phyloP scores from a whole-genome alignment of 2,329 filamentous ascomycete species.

The Coniochaeta sp. region DNA sequence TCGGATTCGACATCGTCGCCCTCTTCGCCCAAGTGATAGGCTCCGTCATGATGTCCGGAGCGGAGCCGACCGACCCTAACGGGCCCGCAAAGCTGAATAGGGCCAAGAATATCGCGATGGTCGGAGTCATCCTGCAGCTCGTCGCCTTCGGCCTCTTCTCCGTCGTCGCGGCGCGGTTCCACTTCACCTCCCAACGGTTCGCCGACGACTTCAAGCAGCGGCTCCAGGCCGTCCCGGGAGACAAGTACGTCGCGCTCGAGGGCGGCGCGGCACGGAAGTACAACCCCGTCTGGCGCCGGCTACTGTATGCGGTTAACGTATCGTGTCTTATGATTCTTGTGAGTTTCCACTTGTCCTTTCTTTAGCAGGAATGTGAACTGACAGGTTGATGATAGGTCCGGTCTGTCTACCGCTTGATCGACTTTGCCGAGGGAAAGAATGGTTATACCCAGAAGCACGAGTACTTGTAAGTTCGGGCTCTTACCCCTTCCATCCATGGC shows the following conservation, averaged over 20 bases:
- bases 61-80: constrained; percentile 21
- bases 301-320: constrained; percentile 25
- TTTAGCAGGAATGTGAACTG: neutral
- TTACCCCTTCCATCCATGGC: too few relatives aligned
- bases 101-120: constrained; percentile 30
- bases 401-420: constrained; percentile 22
- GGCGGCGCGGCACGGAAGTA: constrained; percentile 15
- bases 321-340: constrained; percentile 23
- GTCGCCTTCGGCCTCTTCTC: constrained; percentile 38
- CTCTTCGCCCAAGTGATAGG: constrained; percentile 30
- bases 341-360: neutral
- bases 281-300: constrained; percentile 24
- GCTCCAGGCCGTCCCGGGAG: constrained; percentile 16
- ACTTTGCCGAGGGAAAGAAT: constrained; percentile 18
- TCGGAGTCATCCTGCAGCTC: constrained; percentile 35
- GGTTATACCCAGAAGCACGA: constrained; percentile 18
- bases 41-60: constrained; percentile 31
- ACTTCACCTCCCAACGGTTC: constrained; percentile 35
- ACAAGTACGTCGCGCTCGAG: constrained; percentile 24
- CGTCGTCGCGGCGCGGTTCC: constrained; percentile 36
- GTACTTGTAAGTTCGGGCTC: constrained; percentile 20
- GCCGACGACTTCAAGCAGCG: constrained; percentile 19
- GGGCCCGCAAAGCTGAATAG: constrained; percentile 21
- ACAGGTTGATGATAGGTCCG: constrained; percentile 14
- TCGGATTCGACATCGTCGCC: constrained; percentile 29